Conservation (phyloP, 2,329 filamentous ascomycete genomes). For the Penicillium hesseltinei region DNA sequence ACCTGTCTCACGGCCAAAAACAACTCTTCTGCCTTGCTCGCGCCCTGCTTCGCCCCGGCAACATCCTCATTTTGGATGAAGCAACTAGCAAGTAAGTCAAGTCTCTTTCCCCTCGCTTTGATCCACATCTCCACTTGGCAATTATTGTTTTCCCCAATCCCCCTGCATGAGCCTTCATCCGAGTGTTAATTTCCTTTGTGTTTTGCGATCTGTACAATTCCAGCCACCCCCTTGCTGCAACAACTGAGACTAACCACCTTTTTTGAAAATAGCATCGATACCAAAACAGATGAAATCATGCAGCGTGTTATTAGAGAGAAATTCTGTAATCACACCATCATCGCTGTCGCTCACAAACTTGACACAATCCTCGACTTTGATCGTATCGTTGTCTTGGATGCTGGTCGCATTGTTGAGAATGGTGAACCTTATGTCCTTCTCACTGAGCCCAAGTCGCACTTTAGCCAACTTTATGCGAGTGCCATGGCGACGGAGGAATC, state of each 20-base stretch:
- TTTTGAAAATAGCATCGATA: conserved; percentile 50
- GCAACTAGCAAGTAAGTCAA: conserved; percentile 37
- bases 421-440: conserved; percentile 41
- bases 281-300: conserved; percentile 57
- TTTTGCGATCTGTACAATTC: background rate
- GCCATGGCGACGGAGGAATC: conserved; percentile 22
- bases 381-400: conserved; percentile 38
- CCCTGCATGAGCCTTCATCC: background rate
- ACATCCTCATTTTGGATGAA: conserved; percentile 48
- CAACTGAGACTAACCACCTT: conserved; percentile 9
- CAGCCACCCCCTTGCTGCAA: conserved; percentile 8
- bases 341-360: conserved; percentile 57
- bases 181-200: background rate
- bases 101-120: conserved; percentile 11
- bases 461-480: conserved; percentile 37
- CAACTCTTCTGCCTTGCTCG: conserved; percentile 64
- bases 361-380: conserved; percentile 46
- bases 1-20: conserved; percentile 59
- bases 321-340: conserved; percentile 59
- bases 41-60: conserved; percentile 52
- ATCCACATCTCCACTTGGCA: conserved; percentile 1
- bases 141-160: background rate
- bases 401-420: conserved; percentile 36
- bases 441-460: conserved; percentile 34
- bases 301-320: conserved; percentile 55